Percentiles rank a stretch among this genome's conserved stretches.
phyloP scores from a whole-genome alignment of 2,329 filamentous ascomycete species.

The Anisogramma anomala region DNA sequence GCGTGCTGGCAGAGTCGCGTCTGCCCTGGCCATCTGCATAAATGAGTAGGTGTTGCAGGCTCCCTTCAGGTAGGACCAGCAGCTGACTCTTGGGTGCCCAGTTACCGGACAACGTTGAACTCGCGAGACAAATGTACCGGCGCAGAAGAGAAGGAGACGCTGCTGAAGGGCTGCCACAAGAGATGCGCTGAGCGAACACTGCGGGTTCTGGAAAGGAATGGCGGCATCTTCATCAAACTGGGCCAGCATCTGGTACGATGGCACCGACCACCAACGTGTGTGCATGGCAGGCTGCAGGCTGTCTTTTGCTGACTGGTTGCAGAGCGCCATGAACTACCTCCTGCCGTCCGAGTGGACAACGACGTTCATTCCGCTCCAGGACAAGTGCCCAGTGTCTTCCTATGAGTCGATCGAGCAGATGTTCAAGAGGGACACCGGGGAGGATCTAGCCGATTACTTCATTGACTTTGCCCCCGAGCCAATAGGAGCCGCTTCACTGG shows the following conservation, averaged over 20 bases:
- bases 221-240: slow-evolving; percentile 96
- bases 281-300: background rate
- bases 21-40: slow-evolving; percentile 67
- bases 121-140: slow-evolving; percentile 50
- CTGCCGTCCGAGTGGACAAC: slow-evolving; percentile 85
- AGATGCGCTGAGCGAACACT: slow-evolving; percentile 84
- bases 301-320: slow-evolving; percentile 15
- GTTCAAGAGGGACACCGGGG: slow-evolving; percentile 74
- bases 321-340: slow-evolving; percentile 91
- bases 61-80: slow-evolving; percentile 1
- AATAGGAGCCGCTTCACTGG: slow-evolving; percentile 85
- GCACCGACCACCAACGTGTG: background rate
- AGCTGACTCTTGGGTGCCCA: slow-evolving; percentile 26
- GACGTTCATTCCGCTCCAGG: slow-evolving; percentile 91
- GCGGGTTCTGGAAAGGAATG: slow-evolving; percentile 82
- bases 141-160: slow-evolving; percentile 50
- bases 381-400: slow-evolving; percentile 87
- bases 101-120: slow-evolving; percentile 80
- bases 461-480: slow-evolving; percentile 69
- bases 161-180: slow-evolving; percentile 76
- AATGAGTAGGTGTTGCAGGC: slow-evolving; percentile 56
- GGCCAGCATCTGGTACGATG: slow-evolving; percentile 70
- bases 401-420: slow-evolving; percentile 76
- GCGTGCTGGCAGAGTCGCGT: slow-evolving; percentile 66
- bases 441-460: slow-evolving; percentile 70